A percentile compares a stretch with the other conserved stretches of the same genome.
These are phyloP conservation scores for Starmerella tilneyi DNA, from an alignment of 805 yeast genomes.

Conservation along the genomic window DNA sequence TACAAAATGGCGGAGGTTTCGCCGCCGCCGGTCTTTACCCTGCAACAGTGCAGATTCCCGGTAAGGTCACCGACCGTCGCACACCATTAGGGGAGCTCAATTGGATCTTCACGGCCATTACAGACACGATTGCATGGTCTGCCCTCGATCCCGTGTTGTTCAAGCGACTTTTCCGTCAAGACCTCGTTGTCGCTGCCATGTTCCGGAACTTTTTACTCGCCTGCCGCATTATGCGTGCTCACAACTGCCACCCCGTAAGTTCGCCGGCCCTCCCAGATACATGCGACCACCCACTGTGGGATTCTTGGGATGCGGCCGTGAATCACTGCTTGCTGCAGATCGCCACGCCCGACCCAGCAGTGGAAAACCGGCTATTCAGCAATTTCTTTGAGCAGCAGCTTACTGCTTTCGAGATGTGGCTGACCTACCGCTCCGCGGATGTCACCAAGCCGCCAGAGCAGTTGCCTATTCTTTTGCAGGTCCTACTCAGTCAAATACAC, in stretches of 20 bases:
- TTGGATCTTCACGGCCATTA: conserved; percentile 96
- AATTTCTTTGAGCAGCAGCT: conserved; percentile 91
- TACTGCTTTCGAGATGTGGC: conserved; percentile 94
- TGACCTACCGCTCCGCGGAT: conserved; percentile 70
- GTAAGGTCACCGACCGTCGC: conserved; percentile 80
- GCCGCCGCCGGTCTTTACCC: conserved; percentile 32
- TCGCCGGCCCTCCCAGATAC: conserved; percentile 86
- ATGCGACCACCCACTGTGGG: conserved; percentile 88
- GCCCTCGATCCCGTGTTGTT: conserved; percentile 77
- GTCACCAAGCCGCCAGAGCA: conserved; percentile 87
- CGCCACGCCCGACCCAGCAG: conserved; percentile 31
- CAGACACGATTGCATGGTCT: conserved; percentile 98
- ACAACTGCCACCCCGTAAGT: conserved; percentile 87
- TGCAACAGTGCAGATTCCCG: conserved; percentile 56
- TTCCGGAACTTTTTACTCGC: conserved; percentile 89
- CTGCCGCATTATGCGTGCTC: conserved; percentile 83
- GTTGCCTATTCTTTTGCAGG: conserved; percentile 86
- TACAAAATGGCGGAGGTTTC: conserved; percentile 51
- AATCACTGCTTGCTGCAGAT: conserved; percentile 72
- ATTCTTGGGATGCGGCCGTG: conserved; percentile 93
- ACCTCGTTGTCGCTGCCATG: conserved; percentile 89
- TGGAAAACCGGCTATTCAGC: conserved; percentile 61
- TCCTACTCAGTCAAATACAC: conserved; percentile 85
- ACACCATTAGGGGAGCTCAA: conserved; percentile 93
- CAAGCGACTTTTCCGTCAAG: conserved; percentile 85